phyloP scores from a whole-genome alignment of 768 basidiomycete genomes.

The Tricholoma bakamatsutake region DNA sequence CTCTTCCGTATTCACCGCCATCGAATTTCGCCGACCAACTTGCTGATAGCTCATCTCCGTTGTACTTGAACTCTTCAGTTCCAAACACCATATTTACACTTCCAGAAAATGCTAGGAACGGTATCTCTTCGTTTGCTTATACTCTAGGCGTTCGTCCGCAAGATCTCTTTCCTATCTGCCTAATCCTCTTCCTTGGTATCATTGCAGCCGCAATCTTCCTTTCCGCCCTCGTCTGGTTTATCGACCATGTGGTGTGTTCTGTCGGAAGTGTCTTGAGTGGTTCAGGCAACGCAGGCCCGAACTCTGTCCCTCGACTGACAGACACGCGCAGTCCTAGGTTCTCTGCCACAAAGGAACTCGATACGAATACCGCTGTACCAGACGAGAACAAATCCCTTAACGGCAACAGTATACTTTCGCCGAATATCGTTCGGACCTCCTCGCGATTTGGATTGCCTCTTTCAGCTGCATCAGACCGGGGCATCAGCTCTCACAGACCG shows the following conservation, averaged over 20 bases:
- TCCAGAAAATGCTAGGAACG: slow-evolving; percentile 52
- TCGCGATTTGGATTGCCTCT: slow-evolving; percentile 22
- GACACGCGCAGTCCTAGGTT: slow-evolving; percentile 34
- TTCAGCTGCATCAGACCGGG: slow-evolving; percentile 24
- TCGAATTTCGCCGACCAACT: slow-evolving; percentile 71
- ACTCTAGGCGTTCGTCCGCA: slow-evolving; percentile 76
- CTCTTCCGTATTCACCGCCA: slow-evolving; percentile 56
- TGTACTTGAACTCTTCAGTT: slow-evolving; percentile 65
- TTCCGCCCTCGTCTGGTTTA: slow-evolving; percentile 65
- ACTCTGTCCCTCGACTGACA: slow-evolving; percentile 15
- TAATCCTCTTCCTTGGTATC: slow-evolving; percentile 79
- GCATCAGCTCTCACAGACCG: slow-evolving; percentile 30
- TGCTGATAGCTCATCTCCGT: slow-evolving; percentile 58
- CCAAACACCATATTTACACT: slow-evolving; percentile 74
- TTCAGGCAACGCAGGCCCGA: slow-evolving; percentile 9
- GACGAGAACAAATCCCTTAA: slow-evolving; percentile 50
- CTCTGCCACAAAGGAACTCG: slow-evolving; percentile 45
- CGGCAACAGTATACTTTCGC: slow-evolving; percentile 26
- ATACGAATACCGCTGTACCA: slow-evolving; percentile 16
- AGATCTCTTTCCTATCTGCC: slow-evolving; percentile 77
- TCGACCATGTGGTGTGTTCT: slow-evolving; percentile 51
- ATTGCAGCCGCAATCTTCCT: slow-evolving; percentile 64
- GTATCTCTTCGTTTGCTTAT: slow-evolving; percentile 81
- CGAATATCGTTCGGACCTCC: slow-evolving; percentile 16
- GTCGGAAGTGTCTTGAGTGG: slow-evolving; percentile 21